A percentile compares a stretch with the other conserved stretches of the same genome.
phyloP scores from a whole-genome alignment of 495 filamentous ascomycete genomes.

The Penicillium simplicissimum region DNA sequence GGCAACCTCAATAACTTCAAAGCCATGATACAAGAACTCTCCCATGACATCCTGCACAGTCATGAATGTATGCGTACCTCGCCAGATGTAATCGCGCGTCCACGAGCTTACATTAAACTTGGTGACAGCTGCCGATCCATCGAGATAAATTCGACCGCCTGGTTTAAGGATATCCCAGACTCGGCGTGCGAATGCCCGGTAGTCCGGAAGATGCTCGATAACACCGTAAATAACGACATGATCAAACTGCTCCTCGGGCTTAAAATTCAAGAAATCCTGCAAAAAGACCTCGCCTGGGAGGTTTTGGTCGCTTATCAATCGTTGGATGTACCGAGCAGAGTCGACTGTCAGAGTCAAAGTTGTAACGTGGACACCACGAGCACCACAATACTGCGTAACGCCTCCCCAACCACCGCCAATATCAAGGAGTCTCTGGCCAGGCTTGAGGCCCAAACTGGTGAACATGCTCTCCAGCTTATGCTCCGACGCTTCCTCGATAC shows the following conservation, averaged over 20 bases:
- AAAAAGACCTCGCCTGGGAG: constrained; percentile 15
- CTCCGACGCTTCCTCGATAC: constrained; percentile 19
- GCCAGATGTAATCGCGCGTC: constrained; percentile 21
- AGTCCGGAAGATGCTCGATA: constrained; percentile 21
- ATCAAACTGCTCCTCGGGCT: constrained; percentile 16
- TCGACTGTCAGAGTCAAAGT: constrained; percentile 13
- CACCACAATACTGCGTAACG: constrained; percentile 25
- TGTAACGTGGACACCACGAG: constrained; percentile 21
- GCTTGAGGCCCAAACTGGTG: constrained; percentile 11
- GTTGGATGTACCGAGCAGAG: constrained; percentile 14
- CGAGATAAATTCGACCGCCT: constrained; percentile 19
- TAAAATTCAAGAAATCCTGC: constrained; percentile 14
- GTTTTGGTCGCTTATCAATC: constrained; percentile 8
- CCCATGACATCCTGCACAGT: constrained; percentile 20
- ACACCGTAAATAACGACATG: constrained; percentile 14
- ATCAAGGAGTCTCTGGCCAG: constrained; percentile 18
- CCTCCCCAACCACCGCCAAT: constrained; percentile 27
- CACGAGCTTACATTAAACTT: constrained; percentile 18
- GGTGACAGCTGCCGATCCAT: constrained; percentile 20
- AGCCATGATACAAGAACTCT: constrained; percentile 19
- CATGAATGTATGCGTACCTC: constrained; percentile 22
- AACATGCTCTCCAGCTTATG: constrained; percentile 22
- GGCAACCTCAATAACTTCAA: constrained; percentile 12
- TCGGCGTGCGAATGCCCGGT: constrained; percentile 8
- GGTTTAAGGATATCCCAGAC: constrained; percentile 19